phyloP scores from a whole-genome alignment of 129 eudicot species.

The Tanacetum coccineum region DNA sequence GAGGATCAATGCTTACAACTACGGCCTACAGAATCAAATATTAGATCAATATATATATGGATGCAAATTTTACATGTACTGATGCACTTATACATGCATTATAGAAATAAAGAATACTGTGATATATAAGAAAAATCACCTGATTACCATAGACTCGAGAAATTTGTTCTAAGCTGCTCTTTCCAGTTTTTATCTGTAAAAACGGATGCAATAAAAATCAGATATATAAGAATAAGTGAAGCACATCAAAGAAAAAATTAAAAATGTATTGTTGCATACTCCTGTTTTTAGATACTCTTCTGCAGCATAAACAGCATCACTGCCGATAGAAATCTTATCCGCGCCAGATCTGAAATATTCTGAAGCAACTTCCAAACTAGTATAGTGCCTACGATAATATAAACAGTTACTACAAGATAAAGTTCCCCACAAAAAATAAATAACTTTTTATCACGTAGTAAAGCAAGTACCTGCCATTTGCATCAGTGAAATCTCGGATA shows the following conservation, averaged over 20 bases:
- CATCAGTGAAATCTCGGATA: conserved; percentile 96
- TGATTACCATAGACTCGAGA: conserved; percentile 97
- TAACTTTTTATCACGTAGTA: no score
- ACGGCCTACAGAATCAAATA: conserved; percentile 61
- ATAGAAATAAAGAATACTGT: neutral
- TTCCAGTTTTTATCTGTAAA: conserved; percentile 78
- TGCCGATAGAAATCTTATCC: conserved; percentile 92
- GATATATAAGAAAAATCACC: conserved; percentile 29
- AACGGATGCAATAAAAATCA: neutral
- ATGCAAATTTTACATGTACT: neutral
- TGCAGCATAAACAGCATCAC: conserved; percentile 99
- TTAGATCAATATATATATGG: conserved; percentile 8
- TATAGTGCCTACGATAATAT: conserved; percentile 55
- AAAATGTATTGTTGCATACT: conserved; percentile 47
- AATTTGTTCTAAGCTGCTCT: conserved; percentile 94
- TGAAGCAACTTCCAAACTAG: conserved; percentile 98
- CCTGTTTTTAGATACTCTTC: conserved; percentile 82
- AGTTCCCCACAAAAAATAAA: neutral
- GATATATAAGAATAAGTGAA: neutral
- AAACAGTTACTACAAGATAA: neutral
- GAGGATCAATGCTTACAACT: conserved; percentile 99
- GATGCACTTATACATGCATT: neutral
- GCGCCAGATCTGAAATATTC: conserved; percentile 99
- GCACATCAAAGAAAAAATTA: neutral
- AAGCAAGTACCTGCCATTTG: conserved; percentile 69